Percentiles rank a stretch among this genome's conserved stretches.
These are phyloP conservation scores for Solanum chilense DNA, from an alignment of 257 asterid species.

Conservation along the genomic window DNA sequence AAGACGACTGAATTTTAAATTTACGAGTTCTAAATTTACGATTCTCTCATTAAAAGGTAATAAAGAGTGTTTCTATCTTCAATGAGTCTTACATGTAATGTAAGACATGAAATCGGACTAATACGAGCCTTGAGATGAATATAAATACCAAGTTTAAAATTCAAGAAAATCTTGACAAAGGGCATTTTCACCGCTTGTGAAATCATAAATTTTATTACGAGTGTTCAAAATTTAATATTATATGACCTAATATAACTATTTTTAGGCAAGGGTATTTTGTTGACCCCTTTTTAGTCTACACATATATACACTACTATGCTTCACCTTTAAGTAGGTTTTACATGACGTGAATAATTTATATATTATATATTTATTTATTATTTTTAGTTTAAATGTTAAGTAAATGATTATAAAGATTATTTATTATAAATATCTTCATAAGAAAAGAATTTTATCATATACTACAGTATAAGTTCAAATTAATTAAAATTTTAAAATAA, in stretches of 20 bases:
- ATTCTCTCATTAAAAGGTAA: background rate
- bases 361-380: too few species aligned
- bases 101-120: too few species aligned
- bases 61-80: background rate
- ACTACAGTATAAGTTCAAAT: background rate
- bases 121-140: background rate
- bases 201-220: background rate
- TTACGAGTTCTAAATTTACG: too few species aligned
- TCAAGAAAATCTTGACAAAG: accelerated
- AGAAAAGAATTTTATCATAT: too few species aligned
- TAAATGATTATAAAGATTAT: too few species aligned
- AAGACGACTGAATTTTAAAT: too few species aligned
- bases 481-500: background rate
- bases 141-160: background rate
- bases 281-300: background rate
- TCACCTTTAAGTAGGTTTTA: background rate
- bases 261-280: background rate
- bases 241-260: background rate
- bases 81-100: background rate
- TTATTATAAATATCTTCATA: too few species aligned
- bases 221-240: background rate
- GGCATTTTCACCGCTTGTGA: background rate
- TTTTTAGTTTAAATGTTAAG: too few species aligned
- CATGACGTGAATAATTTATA: background rate
- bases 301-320: background rate